Base-by-base conservation (phyloP, 2,329 filamentous ascomycete genomes). In the Colletotrichum gigasporum region DNA sequence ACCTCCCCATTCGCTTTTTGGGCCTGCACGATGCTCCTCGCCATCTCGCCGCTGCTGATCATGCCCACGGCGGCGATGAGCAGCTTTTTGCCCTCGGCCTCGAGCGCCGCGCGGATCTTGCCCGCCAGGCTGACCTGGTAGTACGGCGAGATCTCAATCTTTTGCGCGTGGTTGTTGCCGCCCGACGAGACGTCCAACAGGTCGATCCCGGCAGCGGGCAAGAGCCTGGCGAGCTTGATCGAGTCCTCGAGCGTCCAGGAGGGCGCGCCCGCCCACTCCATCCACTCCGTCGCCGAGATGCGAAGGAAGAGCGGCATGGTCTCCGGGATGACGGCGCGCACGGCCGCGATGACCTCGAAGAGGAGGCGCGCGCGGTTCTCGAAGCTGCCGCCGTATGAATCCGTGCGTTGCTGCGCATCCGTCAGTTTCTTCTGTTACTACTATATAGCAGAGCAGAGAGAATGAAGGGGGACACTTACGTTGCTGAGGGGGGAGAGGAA, bases 171-270 rank as follows among this genome's bases (percentile, higher is more conserved):
- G 73, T 88, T 85, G 73, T 92, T 91, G 37, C 92, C 94, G 32
- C 89, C 93, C 1, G 89, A 90, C 70, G 90, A 93, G 61, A 97
- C 87, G 74, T 97, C 94, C 28, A 97, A 83, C 14, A 97, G 80
- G 74, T 97, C 94, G 42, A 97, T 85, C 28, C 94, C 94, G 11
- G 84, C 81, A 0, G 85, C 86, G 0, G 92, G 91, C 1, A 97
- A 85, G 9, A 90, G 80, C 73, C 86, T 84, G 12, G 92, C 91
- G 3, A 96, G 85, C 56, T 78, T 80, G 66, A 91, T 86, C 63
- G 76, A 91, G 68, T 94, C 85, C 42, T 90, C 85, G n/a, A 90
- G 70, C 4, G 87, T 89, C 93, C 93, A 97, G 22, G 80, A 83
- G 6, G 79, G 77, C 67, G 78, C 69, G 51, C 71, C 75, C 5